These are phyloP conservation scores for Tuber melanosporum DNA, from an alignment of 495 filamentous ascomycete species.

Conservation along the genomic window DNA sequence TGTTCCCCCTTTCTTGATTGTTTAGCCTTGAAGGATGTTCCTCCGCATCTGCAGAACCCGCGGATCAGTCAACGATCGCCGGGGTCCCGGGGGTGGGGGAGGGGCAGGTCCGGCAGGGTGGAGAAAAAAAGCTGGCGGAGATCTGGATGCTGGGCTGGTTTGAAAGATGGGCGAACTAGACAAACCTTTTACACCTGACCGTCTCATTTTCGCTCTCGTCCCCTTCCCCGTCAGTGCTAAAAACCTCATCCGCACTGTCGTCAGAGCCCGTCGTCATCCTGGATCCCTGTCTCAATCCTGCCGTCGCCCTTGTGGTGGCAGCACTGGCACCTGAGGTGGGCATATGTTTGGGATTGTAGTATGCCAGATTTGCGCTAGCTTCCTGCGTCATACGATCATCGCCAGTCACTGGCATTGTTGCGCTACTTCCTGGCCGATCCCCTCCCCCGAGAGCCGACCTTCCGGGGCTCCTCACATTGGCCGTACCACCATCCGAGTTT, in stretches of 20 bases:
- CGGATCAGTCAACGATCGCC: conserved; percentile 8
- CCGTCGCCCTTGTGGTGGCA: neutral
- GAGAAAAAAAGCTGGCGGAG: conserved; percentile 9
- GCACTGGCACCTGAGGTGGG: conserved; percentile 4
- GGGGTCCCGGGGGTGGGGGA: neutral
- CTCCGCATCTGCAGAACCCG: conserved; percentile 30
- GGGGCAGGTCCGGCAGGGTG: neutral
- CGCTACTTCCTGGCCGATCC: conserved; percentile 7
- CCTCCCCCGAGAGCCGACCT: conserved; percentile 1
- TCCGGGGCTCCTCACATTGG: neutral
- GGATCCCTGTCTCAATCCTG: conserved; percentile 4
- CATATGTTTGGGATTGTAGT: conserved; percentile 11
- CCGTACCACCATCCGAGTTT: neutral
- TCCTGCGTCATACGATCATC: conserved; percentile 5
- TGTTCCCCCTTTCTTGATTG: conserved; percentile 40
- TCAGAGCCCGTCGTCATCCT: conserved; percentile 26
- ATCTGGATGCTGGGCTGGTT: neutral
- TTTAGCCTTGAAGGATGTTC: conserved; percentile 40
- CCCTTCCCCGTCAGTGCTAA: conserved; percentile 30
- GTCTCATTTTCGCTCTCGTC: conserved; percentile 37
- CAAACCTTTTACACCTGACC: conserved; percentile 34
- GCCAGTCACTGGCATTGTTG: neutral
- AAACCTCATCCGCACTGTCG: conserved; percentile 28
- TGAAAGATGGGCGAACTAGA: neutral
- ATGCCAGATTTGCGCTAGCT: conserved; percentile 5